Evolutionary conservation across 306 rosid species (phyloP), one percentile per base, ranked within the genome.

Genomic region (Quercus engelmannii): DNA sequence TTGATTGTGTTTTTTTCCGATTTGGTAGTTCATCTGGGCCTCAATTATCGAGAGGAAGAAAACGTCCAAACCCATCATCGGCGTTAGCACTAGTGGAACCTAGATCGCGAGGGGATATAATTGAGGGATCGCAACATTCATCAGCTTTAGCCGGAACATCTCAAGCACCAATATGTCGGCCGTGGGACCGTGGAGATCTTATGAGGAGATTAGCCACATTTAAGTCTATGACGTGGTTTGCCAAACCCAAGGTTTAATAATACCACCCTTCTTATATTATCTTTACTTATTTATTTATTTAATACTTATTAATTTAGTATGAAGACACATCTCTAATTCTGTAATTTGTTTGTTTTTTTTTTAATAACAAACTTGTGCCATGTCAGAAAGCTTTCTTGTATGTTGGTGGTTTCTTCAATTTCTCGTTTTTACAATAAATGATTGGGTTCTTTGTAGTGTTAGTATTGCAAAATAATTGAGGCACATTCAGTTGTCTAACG

Each of bases 171-270:
- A 35, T 87, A 18, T 92, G 98, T 79, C 85, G 97, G 75, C 99
- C 99, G 4, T 95, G 99, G 99, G 89, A 92, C 85, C 98, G 97
- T 30, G 90, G 88, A 55, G 99, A 95, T 71, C 91, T 91, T 67
- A 81, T 88, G 89, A 89, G 75, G 78, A 92, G 98, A 88, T 76
- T 91, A 74, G 83, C 93, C 46, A 91, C 98, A 77, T 92, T 95
- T 89, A 95, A 91, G 83, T 91, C 99, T n/a, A 95, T 95, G 77
- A 90, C 93, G 4, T 95, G 98, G 99, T 95, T 95, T 84, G 99
- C 98, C 30, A 95, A 92, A 86, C 98, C 97, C 18, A 85, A 92
- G 97, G 99, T 94, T 69, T 38, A 72, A 52, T 83, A 72, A 41
- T 19, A 18, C 21, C 70, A 33, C 69, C 49, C 62, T 68, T 43